Evolutionary conservation across 345 rosid species (phyloP).

Genomic region (Euclidium syriacum): DNA sequence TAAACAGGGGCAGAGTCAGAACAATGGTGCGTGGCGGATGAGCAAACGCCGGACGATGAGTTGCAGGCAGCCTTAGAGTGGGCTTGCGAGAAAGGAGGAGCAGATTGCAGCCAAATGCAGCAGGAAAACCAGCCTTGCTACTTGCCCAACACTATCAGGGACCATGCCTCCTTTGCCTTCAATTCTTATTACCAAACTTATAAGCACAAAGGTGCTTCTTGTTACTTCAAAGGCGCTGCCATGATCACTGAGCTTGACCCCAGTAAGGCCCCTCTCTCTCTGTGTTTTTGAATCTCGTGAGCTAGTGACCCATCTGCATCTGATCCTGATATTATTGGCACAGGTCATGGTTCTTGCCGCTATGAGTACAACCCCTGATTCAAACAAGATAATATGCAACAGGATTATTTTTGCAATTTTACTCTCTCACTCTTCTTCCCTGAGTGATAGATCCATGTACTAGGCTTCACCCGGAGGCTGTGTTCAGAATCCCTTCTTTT

Average conservation of each 20-base stretch:
- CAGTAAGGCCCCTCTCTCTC: slow-evolving; percentile 38
- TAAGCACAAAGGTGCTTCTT: slow-evolving; percentile 64
- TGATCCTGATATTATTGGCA: not conserved
- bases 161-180: slow-evolving; percentile 78
- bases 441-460: too few relatives aligned
- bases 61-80: slow-evolving; percentile 61
- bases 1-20: slow-evolving; percentile 43
- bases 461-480: too few relatives aligned
- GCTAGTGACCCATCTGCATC: not conserved
- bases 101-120: slow-evolving; percentile 53
- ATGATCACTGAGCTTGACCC: slow-evolving; percentile 68
- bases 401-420: not conserved
- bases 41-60: slow-evolving; percentile 61
- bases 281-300: not conserved
- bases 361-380: slow-evolving; percentile 27
- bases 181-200: slow-evolving; percentile 63
- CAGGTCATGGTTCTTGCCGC: slow-evolving; percentile 32
- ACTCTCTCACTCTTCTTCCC: too few relatives aligned
- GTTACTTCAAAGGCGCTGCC: slow-evolving; percentile 81
- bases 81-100: slow-evolving; percentile 69
- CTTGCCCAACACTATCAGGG: slow-evolving; percentile 57
- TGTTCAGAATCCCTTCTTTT: too few relatives aligned
- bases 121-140: slow-evolving; percentile 51
- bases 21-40: slow-evolving; percentile 84
- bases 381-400: not conserved